Percentiles rank a stretch among this genome's conserved stretches.
Conservation (phyloP, 305 asterid genomes). For the Ilex paraguariensis region DNA sequence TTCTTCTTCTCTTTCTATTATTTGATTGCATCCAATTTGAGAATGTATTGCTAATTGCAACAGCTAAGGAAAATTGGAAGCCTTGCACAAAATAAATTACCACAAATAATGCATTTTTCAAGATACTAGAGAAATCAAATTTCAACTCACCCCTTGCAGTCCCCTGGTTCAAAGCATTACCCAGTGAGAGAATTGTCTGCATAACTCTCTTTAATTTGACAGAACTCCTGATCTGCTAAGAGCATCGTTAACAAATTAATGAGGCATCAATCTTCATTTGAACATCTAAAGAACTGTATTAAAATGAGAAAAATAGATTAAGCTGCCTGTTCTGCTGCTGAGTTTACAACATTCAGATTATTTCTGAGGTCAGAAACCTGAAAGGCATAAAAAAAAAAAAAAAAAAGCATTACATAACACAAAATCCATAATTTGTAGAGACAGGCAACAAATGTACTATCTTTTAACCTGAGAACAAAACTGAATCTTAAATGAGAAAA, state of each 20-base stretch:
- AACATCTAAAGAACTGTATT: constrained; percentile 14
- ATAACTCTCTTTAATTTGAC: constrained; percentile 79
- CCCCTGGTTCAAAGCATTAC: constrained; percentile 94
- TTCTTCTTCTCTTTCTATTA: too few relatives aligned
- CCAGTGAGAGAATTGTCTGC: constrained; percentile 94
- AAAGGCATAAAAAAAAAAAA: constrained; percentile 13
- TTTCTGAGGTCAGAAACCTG: constrained; percentile 86
- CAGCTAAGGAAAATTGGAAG: not conserved
- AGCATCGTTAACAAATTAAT: constrained; percentile 24
- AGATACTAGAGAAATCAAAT: constrained; percentile 13
- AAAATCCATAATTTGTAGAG: constrained; percentile 12
- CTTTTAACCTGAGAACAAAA: constrained; percentile 69
- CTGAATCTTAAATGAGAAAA: constrained; percentile 86
- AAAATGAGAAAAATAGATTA: constrained; percentile 16
- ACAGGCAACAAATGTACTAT: constrained; percentile 15
- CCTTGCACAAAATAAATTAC: too few relatives aligned
- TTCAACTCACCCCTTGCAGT: constrained; percentile 76
- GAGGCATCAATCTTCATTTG: constrained; percentile 14
- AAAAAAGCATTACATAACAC: not conserved
- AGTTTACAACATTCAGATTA: constrained; percentile 65
- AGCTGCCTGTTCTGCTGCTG: constrained; percentile 83
- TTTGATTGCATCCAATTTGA: too few relatives aligned
- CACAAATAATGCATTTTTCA: not conserved
- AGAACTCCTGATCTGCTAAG: constrained; percentile 81
- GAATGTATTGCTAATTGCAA: too few relatives aligned